phyloP scores from a whole-genome alignment of 306 rosid genomes.

The Sechiopsis laciniata region DNA sequence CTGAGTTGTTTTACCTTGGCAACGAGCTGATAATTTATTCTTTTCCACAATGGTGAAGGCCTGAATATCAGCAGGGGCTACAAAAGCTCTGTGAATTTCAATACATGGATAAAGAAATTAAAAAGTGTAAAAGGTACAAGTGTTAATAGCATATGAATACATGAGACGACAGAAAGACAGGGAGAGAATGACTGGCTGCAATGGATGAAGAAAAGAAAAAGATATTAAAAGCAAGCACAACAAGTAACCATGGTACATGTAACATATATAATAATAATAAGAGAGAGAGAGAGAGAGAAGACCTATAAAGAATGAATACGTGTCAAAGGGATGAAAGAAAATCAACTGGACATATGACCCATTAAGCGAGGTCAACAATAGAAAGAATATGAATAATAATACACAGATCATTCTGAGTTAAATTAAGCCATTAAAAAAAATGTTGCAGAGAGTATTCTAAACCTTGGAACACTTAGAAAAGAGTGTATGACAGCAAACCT shows the following conservation, averaged over 20 bases:
- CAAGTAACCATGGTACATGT: neutral
- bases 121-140: neutral
- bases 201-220: neutral
- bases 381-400: no score
- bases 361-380: no score
- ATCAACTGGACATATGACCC: no score
- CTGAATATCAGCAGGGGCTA: slow-evolving; percentile 66
- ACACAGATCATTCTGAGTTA: no score
- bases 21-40: slow-evolving; percentile 58
- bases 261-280: no score
- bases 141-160: neutral
- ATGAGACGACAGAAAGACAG: neutral
- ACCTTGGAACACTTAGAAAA: neutral
- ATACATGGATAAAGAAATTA: neutral
- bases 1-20: slow-evolving; percentile 65
- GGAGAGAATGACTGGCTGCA: neutral
- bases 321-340: no score
- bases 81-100: slow-evolving; percentile 48
- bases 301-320: no score
- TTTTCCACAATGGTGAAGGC: slow-evolving; percentile 65
- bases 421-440: neutral
- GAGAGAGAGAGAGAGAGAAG: no score
- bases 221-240: neutral
- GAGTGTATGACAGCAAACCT: slow-evolving; percentile 4
- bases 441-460: neutral